phyloP scores from a whole-genome alignment of 2,329 filamentous ascomycete genomes.

The Pyrenophora graminea region DNA sequence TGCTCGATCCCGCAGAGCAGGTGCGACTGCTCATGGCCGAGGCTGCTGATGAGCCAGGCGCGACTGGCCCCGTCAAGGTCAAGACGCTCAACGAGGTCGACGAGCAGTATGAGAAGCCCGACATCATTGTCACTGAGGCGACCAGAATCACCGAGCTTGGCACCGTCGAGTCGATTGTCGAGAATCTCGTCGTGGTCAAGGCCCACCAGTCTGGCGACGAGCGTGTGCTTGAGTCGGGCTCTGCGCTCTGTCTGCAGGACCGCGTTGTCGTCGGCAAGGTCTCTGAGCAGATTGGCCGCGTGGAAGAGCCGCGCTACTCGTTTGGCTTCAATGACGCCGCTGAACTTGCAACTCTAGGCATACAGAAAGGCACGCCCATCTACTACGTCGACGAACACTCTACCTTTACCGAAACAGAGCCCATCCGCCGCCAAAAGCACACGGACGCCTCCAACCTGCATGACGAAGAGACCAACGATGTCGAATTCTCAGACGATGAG shows the following conservation, averaged over 20 bases:
- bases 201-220: constrained; percentile 80
- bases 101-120: constrained; percentile 63
- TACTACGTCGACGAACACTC: constrained; percentile 82
- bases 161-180: constrained; percentile 74
- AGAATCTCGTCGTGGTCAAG: constrained; percentile 77
- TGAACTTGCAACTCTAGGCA: constrained; percentile 68
- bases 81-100: constrained; percentile 82
- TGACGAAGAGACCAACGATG: constrained; percentile 90
- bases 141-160: constrained; percentile 80
- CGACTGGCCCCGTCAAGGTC: constrained; percentile 62
- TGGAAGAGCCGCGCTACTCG: constrained; percentile 84
- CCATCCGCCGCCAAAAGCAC: constrained; percentile 77
- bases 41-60: constrained; percentile 77
- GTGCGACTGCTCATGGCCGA: constrained; percentile 86
- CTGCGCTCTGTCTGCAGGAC: constrained; percentile 78
- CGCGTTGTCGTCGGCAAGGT: constrained; percentile 78
- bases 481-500: constrained; percentile 97
- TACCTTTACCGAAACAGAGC: constrained; percentile 83
- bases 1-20: constrained; percentile 80
- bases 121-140: constrained; percentile 74
- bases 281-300: constrained; percentile 83
- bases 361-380: constrained; percentile 71
- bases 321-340: constrained; percentile 72
- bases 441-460: constrained; percentile 94
- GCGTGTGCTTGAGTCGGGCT: constrained; percentile 81